A percentile compares a stretch with the other conserved stretches of the same genome.
phyloP scores from a whole-genome alignment of 1,284 basidiomycete species.

The Ganoderma meredithae region DNA sequence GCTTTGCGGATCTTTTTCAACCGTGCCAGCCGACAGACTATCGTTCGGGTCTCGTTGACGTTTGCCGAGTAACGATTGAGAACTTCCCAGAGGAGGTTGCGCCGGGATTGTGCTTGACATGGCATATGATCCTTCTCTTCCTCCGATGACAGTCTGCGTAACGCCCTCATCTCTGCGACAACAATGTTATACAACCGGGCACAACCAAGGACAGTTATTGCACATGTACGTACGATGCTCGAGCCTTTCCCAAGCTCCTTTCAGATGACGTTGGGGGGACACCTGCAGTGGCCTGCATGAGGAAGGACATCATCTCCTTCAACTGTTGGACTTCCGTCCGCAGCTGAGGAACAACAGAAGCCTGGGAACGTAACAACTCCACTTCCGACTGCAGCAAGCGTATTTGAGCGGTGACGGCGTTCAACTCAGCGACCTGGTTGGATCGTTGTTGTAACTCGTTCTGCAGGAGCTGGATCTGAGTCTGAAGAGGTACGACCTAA shows the following conservation, averaged over 20 bases:
- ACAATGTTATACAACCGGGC: constrained; percentile 7
- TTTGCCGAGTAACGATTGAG: constrained; percentile 58
- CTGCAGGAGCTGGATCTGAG: constrained; percentile 51
- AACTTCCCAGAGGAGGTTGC: constrained; percentile 12
- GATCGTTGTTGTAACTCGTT: constrained; percentile 40
- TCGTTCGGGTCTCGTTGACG: constrained; percentile 59
- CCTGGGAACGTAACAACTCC: constrained; percentile 32
- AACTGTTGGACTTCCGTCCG: constrained; percentile 36
- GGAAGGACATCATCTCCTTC: constrained; percentile 26
- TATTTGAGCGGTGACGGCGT: constrained; percentile 31
- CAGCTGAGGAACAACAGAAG: constrained; percentile 28
- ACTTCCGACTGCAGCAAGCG: constrained; percentile 34
- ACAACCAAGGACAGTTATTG: neutral
- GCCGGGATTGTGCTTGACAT: constrained; percentile 1
- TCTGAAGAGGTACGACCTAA: constrained; percentile 62
- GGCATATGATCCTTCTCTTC: constrained; percentile 7
- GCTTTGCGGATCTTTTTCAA: constrained; percentile 50
- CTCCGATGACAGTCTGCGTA: constrained; percentile 16
- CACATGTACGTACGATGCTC: constrained; percentile 31
- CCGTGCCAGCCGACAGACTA: constrained; percentile 49
- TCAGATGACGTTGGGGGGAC: constrained; percentile 16
- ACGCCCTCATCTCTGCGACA: constrained; percentile 22
- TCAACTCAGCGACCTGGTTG: constrained; percentile 46
- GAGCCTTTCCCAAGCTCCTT: constrained; percentile 36
- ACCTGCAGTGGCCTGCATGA: constrained; percentile 7